Percentiles rank a stretch among this genome's conserved stretches.
phyloP scores from a whole-genome alignment of 345 rosid species.

The Bruguiera gymnorhiza region DNA sequence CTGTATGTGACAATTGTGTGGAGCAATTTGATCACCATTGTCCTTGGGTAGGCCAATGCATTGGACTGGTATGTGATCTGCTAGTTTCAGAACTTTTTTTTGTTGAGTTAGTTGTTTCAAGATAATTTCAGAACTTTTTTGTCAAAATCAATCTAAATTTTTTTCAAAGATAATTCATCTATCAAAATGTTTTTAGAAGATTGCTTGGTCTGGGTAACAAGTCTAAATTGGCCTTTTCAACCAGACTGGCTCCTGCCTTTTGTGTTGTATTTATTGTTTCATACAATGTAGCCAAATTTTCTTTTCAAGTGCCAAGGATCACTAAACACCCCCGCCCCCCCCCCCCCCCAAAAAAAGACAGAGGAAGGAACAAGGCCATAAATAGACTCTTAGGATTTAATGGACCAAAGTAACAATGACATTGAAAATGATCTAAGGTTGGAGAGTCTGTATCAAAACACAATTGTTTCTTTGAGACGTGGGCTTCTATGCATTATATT shows the following conservation, averaged over 20 bases:
- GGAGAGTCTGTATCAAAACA: no score
- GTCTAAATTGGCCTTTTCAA: neutral
- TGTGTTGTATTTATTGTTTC: neutral
- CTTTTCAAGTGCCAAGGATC: neutral
- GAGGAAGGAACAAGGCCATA: no score
- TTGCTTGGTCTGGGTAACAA: neutral
- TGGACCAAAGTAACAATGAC: neutral
- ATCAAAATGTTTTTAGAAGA: no score
- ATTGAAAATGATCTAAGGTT: no score
- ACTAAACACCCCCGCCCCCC: no score
- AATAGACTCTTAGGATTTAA: no score
- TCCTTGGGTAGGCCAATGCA: slow-evolving; percentile 65
- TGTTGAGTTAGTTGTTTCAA: neutral
- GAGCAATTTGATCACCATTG: slow-evolving; percentile 61
- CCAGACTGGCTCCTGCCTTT: neutral
- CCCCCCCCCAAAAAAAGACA: no score
- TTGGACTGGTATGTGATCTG: slow-evolving; percentile 43
- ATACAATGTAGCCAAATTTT: neutral
- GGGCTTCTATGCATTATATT: no score
- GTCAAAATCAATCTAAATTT: no score
- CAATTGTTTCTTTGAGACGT: neutral
- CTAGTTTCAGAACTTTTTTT: neutral
- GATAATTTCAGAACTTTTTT: neutral
- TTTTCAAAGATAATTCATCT: no score
- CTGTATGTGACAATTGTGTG: slow-evolving; percentile 54